These are phyloP conservation scores for Claviceps sp. DNA, from an alignment of 2,329 filamentous ascomycete species.

Conservation along the genomic window DNA sequence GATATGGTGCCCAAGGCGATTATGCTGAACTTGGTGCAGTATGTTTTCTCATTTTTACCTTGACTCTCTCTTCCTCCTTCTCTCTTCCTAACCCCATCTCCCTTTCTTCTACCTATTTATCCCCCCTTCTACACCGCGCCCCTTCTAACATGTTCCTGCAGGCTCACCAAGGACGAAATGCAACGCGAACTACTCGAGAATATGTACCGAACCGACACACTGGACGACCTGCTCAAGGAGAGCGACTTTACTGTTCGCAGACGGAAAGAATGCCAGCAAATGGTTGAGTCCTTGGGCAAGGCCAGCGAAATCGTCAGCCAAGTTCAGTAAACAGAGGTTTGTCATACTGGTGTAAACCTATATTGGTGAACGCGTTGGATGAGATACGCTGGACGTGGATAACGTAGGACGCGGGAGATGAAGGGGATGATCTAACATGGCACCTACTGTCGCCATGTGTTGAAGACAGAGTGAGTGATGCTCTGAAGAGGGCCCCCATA, in stretches of 20 bases:
- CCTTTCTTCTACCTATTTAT: too few species aligned
- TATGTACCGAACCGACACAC: conserved; percentile 84
- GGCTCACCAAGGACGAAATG: conserved; percentile 96
- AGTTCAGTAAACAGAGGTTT: conserved; percentile 36
- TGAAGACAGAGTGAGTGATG: neutral
- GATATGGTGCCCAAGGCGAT: conserved; percentile 99
- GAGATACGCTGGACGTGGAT: neutral
- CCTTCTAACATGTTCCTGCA: conserved; percentile 21
- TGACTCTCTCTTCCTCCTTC: too few species aligned
- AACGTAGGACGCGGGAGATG: neutral
- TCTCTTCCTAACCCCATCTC: neutral
- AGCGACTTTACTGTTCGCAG: conserved; percentile 91
- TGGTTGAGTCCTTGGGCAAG: conserved; percentile 85
- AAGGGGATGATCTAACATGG: neutral
- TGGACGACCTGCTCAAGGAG: conserved; percentile 93
- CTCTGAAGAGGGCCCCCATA: neutral
- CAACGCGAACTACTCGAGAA: conserved; percentile 92
- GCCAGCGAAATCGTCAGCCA: conserved; percentile 93
- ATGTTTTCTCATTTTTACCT: conserved; percentile 28
- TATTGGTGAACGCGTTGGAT: neutral
- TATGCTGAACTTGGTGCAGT: conserved; percentile 94
- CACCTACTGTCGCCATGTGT: neutral
- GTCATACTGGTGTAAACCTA: neutral
- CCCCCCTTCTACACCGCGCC: neutral
- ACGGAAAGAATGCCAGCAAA: conserved; percentile 96